Base-by-base conservation (phyloP, 2,329 filamentous ascomycete genomes). In the Akanthomyces lecanii region DNA sequence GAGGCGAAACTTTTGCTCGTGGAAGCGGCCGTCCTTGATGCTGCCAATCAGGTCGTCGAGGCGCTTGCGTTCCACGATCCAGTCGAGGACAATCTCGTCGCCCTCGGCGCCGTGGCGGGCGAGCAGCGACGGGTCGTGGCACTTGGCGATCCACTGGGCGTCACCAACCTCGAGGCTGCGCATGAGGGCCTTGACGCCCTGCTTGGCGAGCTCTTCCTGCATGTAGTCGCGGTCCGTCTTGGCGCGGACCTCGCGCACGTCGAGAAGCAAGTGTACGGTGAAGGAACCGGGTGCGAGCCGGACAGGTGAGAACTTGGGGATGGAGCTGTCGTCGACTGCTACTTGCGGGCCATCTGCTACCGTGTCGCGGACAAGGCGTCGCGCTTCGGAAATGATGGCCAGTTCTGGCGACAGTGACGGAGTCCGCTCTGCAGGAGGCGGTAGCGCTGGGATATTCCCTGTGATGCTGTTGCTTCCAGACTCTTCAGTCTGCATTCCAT, bases 1-100 rank as follows among this genome's bases (percentile, higher is more conserved):
- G 12, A 94, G 80, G 1, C 91, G 87, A 71, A 92, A 94, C 71
- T 95, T 94, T 71, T 95, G 91, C 72, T 95, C 91, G 67, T 89
- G 88, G 68, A 92, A 94, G 2, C 91, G 86, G 1, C 90, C 89
- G 66, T 94, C 91, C 73, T 90, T 92, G 75, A 95, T 91, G 65
- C 89, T 92, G 57, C 82, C 79, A n/a, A 94, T 82, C 53, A 95
- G 77, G 72, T 95, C 91, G 70, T 94, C 90, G 0, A 93, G 81
- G 10, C 91, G 82, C 72, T 95, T 95, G 65, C 91, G 83, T 75
- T 95, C 91, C 1, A 92, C 83, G 51, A 95, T 90, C 81, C 88
- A 91, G 73, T 94, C 90, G 5, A 95, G 79, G 53, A 92, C 85
- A 14, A 94, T 75, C 72, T 93, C 90, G 64, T 86, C 82, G 18